Conservation (phyloP, 164 flowering plant genomes). For the Liquidambar formosana region DNA sequence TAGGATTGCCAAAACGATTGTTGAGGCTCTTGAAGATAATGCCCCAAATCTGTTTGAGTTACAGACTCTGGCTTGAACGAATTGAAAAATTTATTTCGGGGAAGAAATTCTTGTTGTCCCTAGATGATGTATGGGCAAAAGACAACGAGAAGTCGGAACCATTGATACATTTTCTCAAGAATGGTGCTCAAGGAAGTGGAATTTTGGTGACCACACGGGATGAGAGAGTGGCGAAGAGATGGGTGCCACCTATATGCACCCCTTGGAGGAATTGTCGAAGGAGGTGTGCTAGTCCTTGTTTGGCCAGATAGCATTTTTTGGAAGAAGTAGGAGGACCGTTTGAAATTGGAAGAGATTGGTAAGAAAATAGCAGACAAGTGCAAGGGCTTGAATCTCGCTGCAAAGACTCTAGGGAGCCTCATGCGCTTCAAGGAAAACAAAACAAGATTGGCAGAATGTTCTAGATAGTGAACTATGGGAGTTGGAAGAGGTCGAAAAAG, state of each 20-base stretch:
- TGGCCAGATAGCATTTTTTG: neutral
- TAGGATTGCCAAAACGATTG: no score
- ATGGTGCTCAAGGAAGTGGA: neutral
- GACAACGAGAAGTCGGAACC: neutral
- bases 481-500: neutral
- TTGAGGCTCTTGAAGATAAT: no score
- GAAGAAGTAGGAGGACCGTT: neutral
- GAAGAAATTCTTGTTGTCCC: neutral
- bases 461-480: slow-evolving; percentile 1
- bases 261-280: neutral
- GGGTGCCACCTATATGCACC: no score
- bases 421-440: no score
- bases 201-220: neutral
- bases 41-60: no score
- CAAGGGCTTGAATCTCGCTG: no score
- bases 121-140: neutral
- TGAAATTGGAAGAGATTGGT: no score
- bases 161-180: neutral
- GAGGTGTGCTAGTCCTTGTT: neutral
- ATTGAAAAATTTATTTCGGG: no score
- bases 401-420: no score
- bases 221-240: neutral
- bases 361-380: no score
- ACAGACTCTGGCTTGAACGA: no score
- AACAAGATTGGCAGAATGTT: neutral